Evolutionary conservation across 192 early-diverging fungal species (phyloP), one percentile per base, ranked within the genome.

Genomic region (Coemansia sp.): DNA sequence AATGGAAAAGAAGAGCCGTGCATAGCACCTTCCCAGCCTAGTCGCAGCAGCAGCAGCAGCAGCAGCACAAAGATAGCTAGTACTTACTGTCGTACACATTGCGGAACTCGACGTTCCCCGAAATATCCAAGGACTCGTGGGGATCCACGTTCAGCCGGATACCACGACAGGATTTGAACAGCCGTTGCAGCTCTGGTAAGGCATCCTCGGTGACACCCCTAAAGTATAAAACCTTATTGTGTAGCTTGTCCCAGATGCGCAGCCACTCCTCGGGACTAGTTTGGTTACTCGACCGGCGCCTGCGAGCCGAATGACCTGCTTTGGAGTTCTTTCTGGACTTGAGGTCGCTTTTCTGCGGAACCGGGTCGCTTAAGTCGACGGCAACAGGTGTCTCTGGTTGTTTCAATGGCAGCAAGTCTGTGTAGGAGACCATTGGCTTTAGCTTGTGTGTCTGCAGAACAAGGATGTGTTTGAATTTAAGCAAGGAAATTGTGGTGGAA

Each of bases 51-150:
- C n/a, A 15, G 39, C 39, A 39, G 58, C 12, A 51, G 16, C 13
- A 51, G 1, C 10, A 51, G 48, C 48, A 7, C 18, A n/a, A 40
- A 48, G 15, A 49, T 18, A 31, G 55, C 40, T 28, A 34, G 40
- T 63, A 76, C 78, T 81, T 74, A 77, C 74, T 72, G 62, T 77
- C 83, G 20, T 72, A 56, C 15, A 75, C 64, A 46, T 76, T 81
- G 49, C 75, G 75, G 34, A 84, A 84, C 58, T 75, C 77, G 16
- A 84, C 83, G 35, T 74, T 72, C 2, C 83, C 83, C 1, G 70
- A 31, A 35, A 71, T 76, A 26, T 72, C 30, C 16, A 58, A 58
- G 21, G 73, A 67, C 7, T 61, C 58, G 55, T 69, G 71, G 23
- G 79, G 79, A 60, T 81, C 73, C 29, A 81, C 70, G 57, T 81